phyloP scores from a whole-genome alignment of 352 stramenopile genomes.

The Peronospora belbahrii region DNA sequence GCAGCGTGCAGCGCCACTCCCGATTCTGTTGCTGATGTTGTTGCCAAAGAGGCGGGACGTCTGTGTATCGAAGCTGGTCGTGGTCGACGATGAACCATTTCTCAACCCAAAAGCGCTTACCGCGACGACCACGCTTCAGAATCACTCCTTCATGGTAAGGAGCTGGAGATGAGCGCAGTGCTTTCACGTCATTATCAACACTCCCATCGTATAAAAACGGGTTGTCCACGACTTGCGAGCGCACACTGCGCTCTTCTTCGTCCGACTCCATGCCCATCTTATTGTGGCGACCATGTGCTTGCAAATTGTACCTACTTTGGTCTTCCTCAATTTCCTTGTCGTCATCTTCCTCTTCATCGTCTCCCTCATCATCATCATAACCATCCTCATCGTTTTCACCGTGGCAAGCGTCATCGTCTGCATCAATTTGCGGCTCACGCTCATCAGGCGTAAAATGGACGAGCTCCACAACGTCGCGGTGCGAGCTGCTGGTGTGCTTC shows the following conservation, averaged over 20 bases:
- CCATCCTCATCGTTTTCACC: slow-evolving; percentile 49
- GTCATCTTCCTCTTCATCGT: slow-evolving; percentile 27
- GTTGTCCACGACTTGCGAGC: slow-evolving; percentile 26
- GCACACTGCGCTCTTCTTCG: slow-evolving; percentile 27
- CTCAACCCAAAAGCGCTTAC: slow-evolving; percentile 57
- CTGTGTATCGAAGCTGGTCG: slow-evolving; percentile 66
- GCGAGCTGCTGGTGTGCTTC: slow-evolving; percentile 19
- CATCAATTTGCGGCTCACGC: slow-evolving; percentile 53
- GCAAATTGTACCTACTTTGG: slow-evolving; percentile 17
- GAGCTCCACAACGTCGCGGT: slow-evolving; percentile 34
- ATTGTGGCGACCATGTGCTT: slow-evolving; percentile 24
- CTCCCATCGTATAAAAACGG: slow-evolving; percentile 30
- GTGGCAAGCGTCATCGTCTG: slow-evolving; percentile 45
- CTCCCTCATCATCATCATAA: slow-evolving; percentile 28
- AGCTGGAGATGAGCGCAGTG: slow-evolving; percentile 26
- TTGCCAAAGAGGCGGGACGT: slow-evolving; percentile 28
- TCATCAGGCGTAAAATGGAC: slow-evolving; percentile 54
- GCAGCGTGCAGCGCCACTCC: slow-evolving; percentile 23
- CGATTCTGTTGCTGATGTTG: slow-evolving; percentile 23
- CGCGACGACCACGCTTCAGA: slow-evolving; percentile 67
- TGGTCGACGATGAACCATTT: slow-evolving; percentile 68
- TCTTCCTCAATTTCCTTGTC: slow-evolving; percentile 30
- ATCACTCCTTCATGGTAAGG: slow-evolving; percentile 49
- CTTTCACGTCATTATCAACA: slow-evolving; percentile 20
- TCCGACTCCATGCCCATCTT: slow-evolving; percentile 38